Conservation (phyloP, 2,329 filamentous ascomycete genomes). For the Penicillium sp. region DNA sequence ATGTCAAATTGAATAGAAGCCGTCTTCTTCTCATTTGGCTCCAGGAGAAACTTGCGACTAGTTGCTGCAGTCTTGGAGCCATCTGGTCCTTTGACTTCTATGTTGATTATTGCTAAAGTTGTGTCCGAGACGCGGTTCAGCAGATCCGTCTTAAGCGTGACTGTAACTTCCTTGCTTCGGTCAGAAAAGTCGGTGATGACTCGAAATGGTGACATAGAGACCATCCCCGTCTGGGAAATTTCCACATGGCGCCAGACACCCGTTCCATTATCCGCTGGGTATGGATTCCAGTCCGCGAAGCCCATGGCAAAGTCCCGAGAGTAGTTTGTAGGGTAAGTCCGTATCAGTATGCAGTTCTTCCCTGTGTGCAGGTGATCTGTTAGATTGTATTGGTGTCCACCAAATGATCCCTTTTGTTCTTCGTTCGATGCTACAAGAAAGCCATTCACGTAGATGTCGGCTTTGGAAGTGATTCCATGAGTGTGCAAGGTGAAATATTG, state of each 20-base stretch:
- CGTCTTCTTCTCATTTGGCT: slow-evolving; percentile 36
- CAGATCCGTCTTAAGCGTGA: slow-evolving; percentile 39
- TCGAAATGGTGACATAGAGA: slow-evolving; percentile 43
- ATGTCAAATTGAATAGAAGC: slow-evolving; percentile 39
- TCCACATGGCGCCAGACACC: slow-evolving; percentile 58
- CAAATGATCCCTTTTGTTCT: slow-evolving; percentile 53
- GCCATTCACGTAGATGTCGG: slow-evolving; percentile 57
- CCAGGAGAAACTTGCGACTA: slow-evolving; percentile 35
- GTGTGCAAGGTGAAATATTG: slow-evolving; percentile 52
- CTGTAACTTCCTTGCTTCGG: slow-evolving; percentile 34
- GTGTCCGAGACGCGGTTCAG: slow-evolving; percentile 27
- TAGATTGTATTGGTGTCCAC: slow-evolving; percentile 52
- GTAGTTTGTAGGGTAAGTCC: slow-evolving; percentile 55
- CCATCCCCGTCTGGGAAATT: slow-evolving; percentile 51
- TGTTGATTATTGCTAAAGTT: slow-evolving; percentile 19
- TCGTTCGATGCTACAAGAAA: slow-evolving; percentile 45
- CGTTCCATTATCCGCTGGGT: slow-evolving; percentile 57
- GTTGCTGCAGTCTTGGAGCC: slow-evolving; percentile 18
- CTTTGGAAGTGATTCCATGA: slow-evolving; percentile 55
- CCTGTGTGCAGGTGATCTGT: slow-evolving; percentile 39
- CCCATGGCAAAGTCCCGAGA: slow-evolving; percentile 54
- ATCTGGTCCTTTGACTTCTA: slow-evolving; percentile 17
- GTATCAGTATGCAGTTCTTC: slow-evolving; percentile 50
- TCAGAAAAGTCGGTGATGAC: slow-evolving; percentile 43
- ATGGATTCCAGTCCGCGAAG: slow-evolving; percentile 59